Percentiles rank a stretch among this genome's conserved stretches.
Conservation (phyloP, 208 protist species). For the Leishmania amazonensis region DNA sequence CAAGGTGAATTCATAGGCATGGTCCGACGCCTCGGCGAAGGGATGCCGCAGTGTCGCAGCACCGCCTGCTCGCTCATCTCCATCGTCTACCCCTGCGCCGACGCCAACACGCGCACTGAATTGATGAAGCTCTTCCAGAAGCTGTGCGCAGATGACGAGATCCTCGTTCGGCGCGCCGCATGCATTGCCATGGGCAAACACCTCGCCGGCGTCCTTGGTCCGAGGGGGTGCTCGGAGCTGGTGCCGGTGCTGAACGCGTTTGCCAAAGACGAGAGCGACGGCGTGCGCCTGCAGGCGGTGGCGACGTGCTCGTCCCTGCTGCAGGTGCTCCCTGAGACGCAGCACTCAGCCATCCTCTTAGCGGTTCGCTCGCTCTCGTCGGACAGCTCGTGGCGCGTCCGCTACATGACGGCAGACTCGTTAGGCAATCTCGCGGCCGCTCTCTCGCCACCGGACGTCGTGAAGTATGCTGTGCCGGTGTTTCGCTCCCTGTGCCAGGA, state of each 20-base stretch:
- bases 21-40: slow-evolving; percentile 85
- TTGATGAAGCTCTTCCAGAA: slow-evolving; percentile 64
- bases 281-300: slow-evolving; percentile 96
- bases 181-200: slow-evolving; percentile 91
- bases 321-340: slow-evolving; percentile 76
- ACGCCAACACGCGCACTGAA: slow-evolving; percentile 50
- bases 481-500: slow-evolving; percentile 84
- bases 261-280: slow-evolving; percentile 96
- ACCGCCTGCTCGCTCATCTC: slow-evolving; percentile 94
- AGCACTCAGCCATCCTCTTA: slow-evolving; percentile 84
- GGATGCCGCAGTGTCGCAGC: slow-evolving; percentile 95
- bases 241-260: slow-evolving; percentile 91
- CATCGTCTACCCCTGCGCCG: slow-evolving; percentile 84
- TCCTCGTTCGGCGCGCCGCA: slow-evolving; percentile 97
- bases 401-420: slow-evolving; percentile 98
- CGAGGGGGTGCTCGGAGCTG: slow-evolving; percentile 81
- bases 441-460: slow-evolving; percentile 65
- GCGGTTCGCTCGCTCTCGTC: slow-evolving; percentile 65
- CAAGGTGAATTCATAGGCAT: slow-evolving; percentile 88
- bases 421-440: slow-evolving; percentile 76
- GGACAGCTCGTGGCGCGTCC: slow-evolving; percentile 98
- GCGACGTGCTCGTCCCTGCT: slow-evolving; percentile 91
- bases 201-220: slow-evolving; percentile 60
- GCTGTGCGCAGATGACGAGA: slow-evolving; percentile 97
- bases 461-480: slow-evolving; percentile 65